These are phyloP conservation scores for Candida nitratophila DNA, from an alignment of 805 yeast species.

Conservation along the genomic window DNA sequence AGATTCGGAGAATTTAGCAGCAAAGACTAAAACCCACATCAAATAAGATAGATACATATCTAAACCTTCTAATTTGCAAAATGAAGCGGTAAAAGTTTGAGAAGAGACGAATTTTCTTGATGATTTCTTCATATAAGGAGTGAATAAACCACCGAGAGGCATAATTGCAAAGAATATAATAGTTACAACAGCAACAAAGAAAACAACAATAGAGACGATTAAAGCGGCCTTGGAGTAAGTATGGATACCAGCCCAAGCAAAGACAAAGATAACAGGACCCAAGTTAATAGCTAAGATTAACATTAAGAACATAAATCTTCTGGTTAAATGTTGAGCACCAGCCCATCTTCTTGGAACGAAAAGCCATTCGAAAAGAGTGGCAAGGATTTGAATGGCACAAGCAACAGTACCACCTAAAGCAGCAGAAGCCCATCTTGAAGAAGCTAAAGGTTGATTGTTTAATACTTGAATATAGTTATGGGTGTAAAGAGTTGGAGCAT, in stretches of 20 bases:
- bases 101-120: slow-evolving; percentile 88
- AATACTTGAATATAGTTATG: slow-evolving; percentile 74
- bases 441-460: slow-evolving; percentile 82
- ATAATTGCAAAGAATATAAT: slow-evolving; percentile 80
- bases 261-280: slow-evolving; percentile 81
- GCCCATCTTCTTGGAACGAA: slow-evolving; percentile 99
- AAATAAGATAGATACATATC: slow-evolving; percentile 96
- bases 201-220: slow-evolving; percentile 77
- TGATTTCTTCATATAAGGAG: slow-evolving; percentile 80
- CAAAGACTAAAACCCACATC: slow-evolving; percentile 83
- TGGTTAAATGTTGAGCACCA: slow-evolving; percentile 93
- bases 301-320: slow-evolving; percentile 74
- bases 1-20: slow-evolving; percentile 85
- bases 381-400: slow-evolving; percentile 68
- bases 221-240: slow-evolving; percentile 65
- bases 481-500: slow-evolving; percentile 88
- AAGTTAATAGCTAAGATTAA: slow-evolving; percentile 63
- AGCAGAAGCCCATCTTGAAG: slow-evolving; percentile 87
- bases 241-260: slow-evolving; percentile 68
- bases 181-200: slow-evolving; percentile 82
- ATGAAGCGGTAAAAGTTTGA: slow-evolving; percentile 93
- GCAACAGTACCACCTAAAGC: slow-evolving; percentile 94
- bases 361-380: slow-evolving; percentile 89
- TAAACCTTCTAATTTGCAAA: slow-evolving; percentile 70
- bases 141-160: slow-evolving; percentile 96